These are phyloP conservation scores for Millerago galiae DNA, from an alignment of 805 yeast species.

Conservation along the genomic window DNA sequence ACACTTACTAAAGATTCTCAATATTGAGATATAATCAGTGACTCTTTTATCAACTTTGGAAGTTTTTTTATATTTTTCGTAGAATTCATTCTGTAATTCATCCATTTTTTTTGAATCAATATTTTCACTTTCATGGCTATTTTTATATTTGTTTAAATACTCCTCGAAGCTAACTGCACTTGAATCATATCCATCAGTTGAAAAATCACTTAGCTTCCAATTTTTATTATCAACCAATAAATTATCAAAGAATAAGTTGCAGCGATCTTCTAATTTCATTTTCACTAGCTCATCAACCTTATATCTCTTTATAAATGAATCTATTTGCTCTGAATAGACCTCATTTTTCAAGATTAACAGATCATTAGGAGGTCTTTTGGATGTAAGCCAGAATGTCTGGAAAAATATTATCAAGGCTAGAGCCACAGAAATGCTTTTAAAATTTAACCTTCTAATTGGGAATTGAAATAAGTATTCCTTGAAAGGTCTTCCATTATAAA, in stretches of 20 bases:
- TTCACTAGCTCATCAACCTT: too few relatives aligned
- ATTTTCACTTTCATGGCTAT: slow-evolving; percentile 3
- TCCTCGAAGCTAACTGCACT: slow-evolving; percentile 14
- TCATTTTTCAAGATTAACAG: too few relatives aligned
- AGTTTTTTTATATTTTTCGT: slow-evolving; percentile 4
- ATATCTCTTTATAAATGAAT: too few relatives aligned
- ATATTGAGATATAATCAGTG: slow-evolving; percentile 14
- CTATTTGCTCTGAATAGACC: too few relatives aligned
- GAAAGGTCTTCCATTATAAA: too few relatives aligned
- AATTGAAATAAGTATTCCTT: too few relatives aligned
- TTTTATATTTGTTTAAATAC: slow-evolving; percentile 8
- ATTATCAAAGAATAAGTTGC: slow-evolving; percentile 15
- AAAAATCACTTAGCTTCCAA: slow-evolving; percentile 19
- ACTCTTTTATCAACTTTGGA: slow-evolving; percentile 13
- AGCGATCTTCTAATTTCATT: slow-evolving; percentile 6
- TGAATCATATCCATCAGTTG: slow-evolving; percentile 17
- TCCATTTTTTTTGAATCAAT: slow-evolving; percentile 4
- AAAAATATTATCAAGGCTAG: too few relatives aligned
- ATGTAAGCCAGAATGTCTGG: too few relatives aligned
- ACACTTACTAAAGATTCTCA: slow-evolving; percentile 21
- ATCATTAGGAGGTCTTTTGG: too few relatives aligned
- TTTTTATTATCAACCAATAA: slow-evolving; percentile 5
- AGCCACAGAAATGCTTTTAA: too few relatives aligned
- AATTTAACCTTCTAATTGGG: too few relatives aligned
- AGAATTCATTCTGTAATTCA: slow-evolving; percentile 12